Conservation (phyloP, 2,329 filamentous ascomycete genomes). For the Epichloe typhina region DNA sequence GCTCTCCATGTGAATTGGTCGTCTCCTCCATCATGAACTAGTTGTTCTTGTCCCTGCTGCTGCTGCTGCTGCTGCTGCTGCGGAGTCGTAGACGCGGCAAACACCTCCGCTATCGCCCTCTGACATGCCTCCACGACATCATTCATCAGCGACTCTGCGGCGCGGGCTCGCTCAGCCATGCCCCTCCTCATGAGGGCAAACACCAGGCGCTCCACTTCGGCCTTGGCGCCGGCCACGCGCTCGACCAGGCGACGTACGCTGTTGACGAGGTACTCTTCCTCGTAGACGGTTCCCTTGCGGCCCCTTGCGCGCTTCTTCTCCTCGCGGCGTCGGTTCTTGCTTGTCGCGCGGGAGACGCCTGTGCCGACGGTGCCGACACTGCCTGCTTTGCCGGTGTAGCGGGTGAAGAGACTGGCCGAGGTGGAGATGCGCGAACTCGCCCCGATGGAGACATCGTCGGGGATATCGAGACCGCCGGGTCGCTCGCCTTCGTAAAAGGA, state of each 20-base stretch:
- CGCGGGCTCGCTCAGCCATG: constrained; percentile 78
- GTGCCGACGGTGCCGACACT: constrained; percentile 58
- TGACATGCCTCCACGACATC: constrained; percentile 62
- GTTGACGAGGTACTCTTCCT: constrained; percentile 92
- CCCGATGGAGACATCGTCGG: constrained; percentile 85
- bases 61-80: constrained; percentile 5
- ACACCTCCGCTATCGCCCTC: constrained; percentile 58
- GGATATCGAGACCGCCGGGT: constrained; percentile 53
- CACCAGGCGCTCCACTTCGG: constrained; percentile 62
- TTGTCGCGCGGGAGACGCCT: constrained; percentile 63
- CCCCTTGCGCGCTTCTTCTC: constrained; percentile 90
- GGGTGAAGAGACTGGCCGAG: constrained; percentile 77
- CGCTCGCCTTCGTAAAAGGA: constrained; percentile 77
- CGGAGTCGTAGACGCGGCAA: constrained; percentile 20
- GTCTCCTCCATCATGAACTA: constrained; percentile 9
- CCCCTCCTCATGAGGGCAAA: constrained; percentile 63
- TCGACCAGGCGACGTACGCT: constrained; percentile 74
- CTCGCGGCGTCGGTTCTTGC: constrained; percentile 77
- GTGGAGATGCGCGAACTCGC: constrained; percentile 70
- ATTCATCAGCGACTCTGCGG: constrained; percentile 58
- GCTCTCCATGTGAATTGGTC: constrained; percentile 17
- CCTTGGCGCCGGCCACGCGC: constrained; percentile 57
- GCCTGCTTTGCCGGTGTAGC: constrained; percentile 64
- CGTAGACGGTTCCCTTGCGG: constrained; percentile 94
- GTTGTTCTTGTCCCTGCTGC: constrained; percentile 8